A percentile compares a stretch with the other conserved stretches of the same genome.
phyloP scores from a whole-genome alignment of 352 stramenopile species.

The Stramenopiles sp. region DNA sequence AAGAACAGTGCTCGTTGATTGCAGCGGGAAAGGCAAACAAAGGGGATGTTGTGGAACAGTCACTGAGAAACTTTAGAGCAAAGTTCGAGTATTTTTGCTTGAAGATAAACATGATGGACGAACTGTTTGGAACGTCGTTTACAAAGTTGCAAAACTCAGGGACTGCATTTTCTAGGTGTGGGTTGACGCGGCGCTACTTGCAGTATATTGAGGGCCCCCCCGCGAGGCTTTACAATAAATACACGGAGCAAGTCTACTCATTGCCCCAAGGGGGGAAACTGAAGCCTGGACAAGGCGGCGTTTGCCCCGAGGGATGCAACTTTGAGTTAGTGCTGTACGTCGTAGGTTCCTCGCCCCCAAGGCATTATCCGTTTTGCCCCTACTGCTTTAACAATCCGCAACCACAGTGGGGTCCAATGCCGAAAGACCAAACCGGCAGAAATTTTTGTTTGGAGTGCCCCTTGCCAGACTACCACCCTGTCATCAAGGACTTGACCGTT shows the following conservation, averaged over 20 bases:
- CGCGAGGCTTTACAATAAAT: constrained; percentile 30
- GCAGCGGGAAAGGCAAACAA: constrained; percentile 37
- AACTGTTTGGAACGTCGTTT: constrained; percentile 46
- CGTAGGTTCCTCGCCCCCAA: constrained; percentile 30
- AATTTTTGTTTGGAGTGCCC: too few species aligned
- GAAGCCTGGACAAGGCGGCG: constrained; percentile 31
- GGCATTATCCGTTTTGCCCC: constrained; percentile 31
- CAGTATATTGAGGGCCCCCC: constrained; percentile 32
- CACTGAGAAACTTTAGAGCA: constrained; percentile 27
- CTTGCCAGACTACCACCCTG: too few species aligned
- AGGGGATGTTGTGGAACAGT: constrained; percentile 27
- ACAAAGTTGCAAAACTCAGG: constrained; percentile 28
- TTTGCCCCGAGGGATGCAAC: constrained; percentile 33
- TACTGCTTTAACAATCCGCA: constrained; percentile 35
- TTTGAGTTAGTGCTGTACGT: constrained; percentile 38
- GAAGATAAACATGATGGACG: constrained; percentile 33
- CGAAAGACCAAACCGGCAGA: too few species aligned
- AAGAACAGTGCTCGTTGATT: constrained; percentile 52
- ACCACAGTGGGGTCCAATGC: too few species aligned
- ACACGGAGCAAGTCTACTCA: constrained; percentile 33
- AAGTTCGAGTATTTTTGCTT: constrained; percentile 40
- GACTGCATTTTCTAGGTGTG: constrained; percentile 33
- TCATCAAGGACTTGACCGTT: too few species aligned
- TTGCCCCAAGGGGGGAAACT: constrained; percentile 26
- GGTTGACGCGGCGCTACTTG: constrained; percentile 36